Evolutionary conservation across 2,329 filamentous ascomycete species (phyloP), one percentile per base, ranked within the genome.

Genomic region (Penicillium nordicum): DNA sequence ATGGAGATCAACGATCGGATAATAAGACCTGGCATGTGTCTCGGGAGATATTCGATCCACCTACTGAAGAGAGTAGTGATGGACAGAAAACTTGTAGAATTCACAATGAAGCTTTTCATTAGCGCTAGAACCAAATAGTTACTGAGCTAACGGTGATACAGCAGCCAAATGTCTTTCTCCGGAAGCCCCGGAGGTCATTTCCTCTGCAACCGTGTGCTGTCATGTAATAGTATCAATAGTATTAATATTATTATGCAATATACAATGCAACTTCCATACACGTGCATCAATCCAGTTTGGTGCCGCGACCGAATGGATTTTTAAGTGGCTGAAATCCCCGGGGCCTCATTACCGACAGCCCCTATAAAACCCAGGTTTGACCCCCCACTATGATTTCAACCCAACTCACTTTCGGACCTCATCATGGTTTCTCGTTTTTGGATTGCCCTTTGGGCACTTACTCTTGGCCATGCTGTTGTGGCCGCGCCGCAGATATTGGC

Each of bases 401-500:
- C 27, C n/a, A 18, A 16, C 18, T 38, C 37, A 48, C 36, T 16
- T 44, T 41, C 30, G 44, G 11, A 51, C 11, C 49, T 38, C 12
- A 27, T 21, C n/a, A 63, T 67, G 60, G 50, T 60, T 52, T 55
- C 58, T 54, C 55, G 54, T 29, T 52, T 63, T 42, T 67, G 58
- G 57, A 59, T 55, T 56, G 53, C 63, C 42, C 57, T 65, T 8
- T 67, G 63, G 43, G 62, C 63, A 32, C 51, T 66, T 2, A 48
- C 61, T 32, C 25, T 66, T n/a, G 57, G 62, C 43, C 51, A 65
- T 7, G 48, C 54, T 25, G 65, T 48, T 1, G 3, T 68, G 18
- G 63, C 63, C n/a, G 49, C 56, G n/a, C 60, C 58, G 6, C 51
- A 42, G 23, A 25, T 43, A 18, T 36, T 67, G 12, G 58, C 41